Base-by-base conservation (phyloP, 2,329 filamentous ascomycete species). In the Balansia obtecta region DNA sequence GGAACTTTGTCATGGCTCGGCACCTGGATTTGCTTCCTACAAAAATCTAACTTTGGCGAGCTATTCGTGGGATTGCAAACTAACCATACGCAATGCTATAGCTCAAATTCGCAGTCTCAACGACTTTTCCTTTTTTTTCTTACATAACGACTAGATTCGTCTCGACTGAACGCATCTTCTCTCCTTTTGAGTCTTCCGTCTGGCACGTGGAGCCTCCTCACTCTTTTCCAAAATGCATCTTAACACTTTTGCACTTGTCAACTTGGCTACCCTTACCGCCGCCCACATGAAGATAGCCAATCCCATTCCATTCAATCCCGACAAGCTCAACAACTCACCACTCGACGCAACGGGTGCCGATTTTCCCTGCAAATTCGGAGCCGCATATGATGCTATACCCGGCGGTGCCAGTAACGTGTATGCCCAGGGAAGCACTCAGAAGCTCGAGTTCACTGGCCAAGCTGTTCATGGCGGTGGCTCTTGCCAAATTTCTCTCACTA, bases 381-480 rank as follows among this genome's bases (percentile, higher is more conserved):
- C 69, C 0, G 45, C 63, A 45, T 75, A 76, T 5, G 18, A 16
- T 32, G 27, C 33, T 4, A 68, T 74, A 0, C 68, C 71, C 1
- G 67, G 72, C 1, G 68, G 68, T 6, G 64, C 61, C 1, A 68
- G 67, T 60, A 88, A 87, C 58, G 63, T 71, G 1, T 86, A 85
- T 66, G 69, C 74, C 0, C 60, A 67, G 2, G 68, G 68, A 1
- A 66, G 65, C 59, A 61, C 52, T 0, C 64, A 68, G 18, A 64
- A 70, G 0, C 73, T 96, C 1, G 65, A 68, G 0, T 87, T 95
- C 66, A 69, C 69, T 0, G 90, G 89, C 37, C 71, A 74, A 46
- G 90, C 89, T 2, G 80, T 83, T 0, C 93, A 98, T 58, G 90
- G 90, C 16, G 93, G 93, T 49, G 93, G 93, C 0, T 94, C 88